Evolutionary conservation across 2,329 filamentous ascomycete genomes (phyloP), one percentile per base, ranked within the genome.

Genomic region (Septoria petroselini): DNA sequence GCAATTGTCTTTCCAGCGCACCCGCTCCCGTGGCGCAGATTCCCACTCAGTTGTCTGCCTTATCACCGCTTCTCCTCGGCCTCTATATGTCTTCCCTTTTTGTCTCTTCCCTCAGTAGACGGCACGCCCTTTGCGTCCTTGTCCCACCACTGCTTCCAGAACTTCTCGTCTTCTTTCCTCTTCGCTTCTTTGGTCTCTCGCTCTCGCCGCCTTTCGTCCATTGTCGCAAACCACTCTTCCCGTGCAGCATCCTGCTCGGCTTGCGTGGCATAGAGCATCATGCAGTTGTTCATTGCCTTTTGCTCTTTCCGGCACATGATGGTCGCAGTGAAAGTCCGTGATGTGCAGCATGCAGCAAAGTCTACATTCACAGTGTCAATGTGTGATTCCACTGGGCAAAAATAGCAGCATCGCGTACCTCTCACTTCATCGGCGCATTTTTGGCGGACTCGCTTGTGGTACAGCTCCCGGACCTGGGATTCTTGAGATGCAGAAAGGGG

Each of bases 271-370:
- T 94, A 86, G 48, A 78, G 71, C 60, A 91, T 78, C 90, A 98
- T 96, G 75, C 93, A 98, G 54, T 76, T 78, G 73, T 98, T 98
- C 93, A 98, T 98, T 29, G 79, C 77, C 55, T 85, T 83, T 63
- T 90, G 86, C 65, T 91, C 79, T 41, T 78, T 72, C 46, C 89
- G 85, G 75, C 93, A 98, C 45, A 83, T 80, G 76, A 93, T 96
- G 9, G 90, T 86, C 51, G 93, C 86, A 49, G 85, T 90, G 62
- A 97, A 81, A 4, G 91, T 97, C 58, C 88, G 86, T 66, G 85
- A 84, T 41, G 85, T 78, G 45, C 91, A 91, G 77, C 93, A 98
- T 59, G 85, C 83, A 50, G 93, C 93, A 68, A 98, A 98, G 54
- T 86, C 91, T 96, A 27, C 4, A 30, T 9, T 34, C 17, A 21